These are phyloP conservation scores for Corinectria fuckeliana DNA, from an alignment of 2,329 filamentous ascomycete genomes.

Conservation along the genomic window DNA sequence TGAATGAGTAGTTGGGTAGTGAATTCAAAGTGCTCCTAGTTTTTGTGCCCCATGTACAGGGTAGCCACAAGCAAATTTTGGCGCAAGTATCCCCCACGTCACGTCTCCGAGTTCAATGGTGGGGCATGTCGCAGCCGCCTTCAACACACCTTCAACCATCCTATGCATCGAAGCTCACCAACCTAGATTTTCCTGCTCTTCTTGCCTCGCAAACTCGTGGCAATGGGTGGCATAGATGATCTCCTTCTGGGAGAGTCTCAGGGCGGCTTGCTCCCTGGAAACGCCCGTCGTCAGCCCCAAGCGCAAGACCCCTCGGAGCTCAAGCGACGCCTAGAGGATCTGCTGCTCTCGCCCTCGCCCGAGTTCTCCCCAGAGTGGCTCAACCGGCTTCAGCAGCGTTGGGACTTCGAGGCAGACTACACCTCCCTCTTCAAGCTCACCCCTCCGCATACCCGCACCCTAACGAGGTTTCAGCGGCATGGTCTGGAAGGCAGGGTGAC, in stretches of 20 bases:
- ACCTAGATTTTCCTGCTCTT: background rate
- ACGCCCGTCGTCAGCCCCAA: constrained; percentile 23
- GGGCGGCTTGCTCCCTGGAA: background rate
- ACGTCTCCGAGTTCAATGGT: constrained; percentile 29
- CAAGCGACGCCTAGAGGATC: constrained; percentile 73
- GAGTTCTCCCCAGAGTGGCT: constrained; percentile 87
- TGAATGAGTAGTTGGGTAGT: too few species aligned
- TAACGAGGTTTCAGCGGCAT: constrained; percentile 89
- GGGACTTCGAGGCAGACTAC: constrained; percentile 83
- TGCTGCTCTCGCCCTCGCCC: constrained; percentile 80
- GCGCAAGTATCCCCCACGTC: background rate
- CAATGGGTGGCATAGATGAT: constrained; percentile 46
- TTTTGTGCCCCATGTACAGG: constrained; percentile 3
- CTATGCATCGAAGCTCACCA: constrained; percentile 31
- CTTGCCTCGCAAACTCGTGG: constrained; percentile 5
- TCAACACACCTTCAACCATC: constrained; percentile 22
- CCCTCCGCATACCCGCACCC: constrained; percentile 91
- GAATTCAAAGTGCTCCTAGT: too few species aligned
- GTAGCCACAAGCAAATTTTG: constrained; percentile 4
- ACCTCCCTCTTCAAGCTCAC: constrained; percentile 86
- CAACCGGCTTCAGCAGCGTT: constrained; percentile 85
- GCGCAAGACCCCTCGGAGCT: constrained; percentile 63
- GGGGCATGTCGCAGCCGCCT: constrained; percentile 30
- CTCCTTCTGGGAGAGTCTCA: constrained; percentile 38
- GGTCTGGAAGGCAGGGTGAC: constrained; percentile 92